Base-by-base conservation (phyloP, 176 grass and related monocot species). In the Tillandsia leiboldiana region DNA sequence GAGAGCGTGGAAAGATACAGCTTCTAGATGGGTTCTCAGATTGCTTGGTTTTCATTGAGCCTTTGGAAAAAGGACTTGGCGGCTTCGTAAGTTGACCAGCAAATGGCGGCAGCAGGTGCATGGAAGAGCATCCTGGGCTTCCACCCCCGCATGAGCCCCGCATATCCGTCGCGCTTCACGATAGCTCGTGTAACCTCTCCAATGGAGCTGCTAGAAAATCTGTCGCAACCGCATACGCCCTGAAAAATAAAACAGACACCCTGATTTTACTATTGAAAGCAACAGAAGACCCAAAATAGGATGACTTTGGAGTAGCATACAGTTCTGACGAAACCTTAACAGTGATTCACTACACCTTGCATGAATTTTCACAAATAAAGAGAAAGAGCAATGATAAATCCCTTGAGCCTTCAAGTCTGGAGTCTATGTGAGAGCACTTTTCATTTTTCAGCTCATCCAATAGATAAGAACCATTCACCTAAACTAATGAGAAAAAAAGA, bases 11-110 rank as follows among this genome's bases (percentile, higher is more conserved):
- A 84, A 81, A 66, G 69, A 79, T 70, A 80, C 23, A 10, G 49
- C 59, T 50, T 51, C 54, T 69, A 47, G 26, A 62, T 15, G 28
- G 70, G 67, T 73, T 26, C 22, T 49, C 17, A 1, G 50, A 77
- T 77, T 86, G 86, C 85, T 93, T 89, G 89, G 74, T 77, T 56
- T 28, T 87, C 84, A 8, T 96, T 96, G 48, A 79, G 83, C 67
- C 91, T 78, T 73, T 96, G 70, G 1, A 90, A 96, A 73, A 96
- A 96, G 2, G 91, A 83, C 64, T 96, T 96, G 0, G 91, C 87
- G 2, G 91, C 87, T 81, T 96, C 91, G 0, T 96, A 96, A 50
- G 91, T 96, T 17, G 91, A 90, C 91, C 91, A 96, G 65, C 91
- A 96, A 50, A 96, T 96, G 8, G 91, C 91, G 49, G 91, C 91